A percentile compares a stretch with the other conserved stretches of the same genome.
phyloP scores from a whole-genome alignment of 352 stramenopile genomes.

The Phytophthora sansomeana region DNA sequence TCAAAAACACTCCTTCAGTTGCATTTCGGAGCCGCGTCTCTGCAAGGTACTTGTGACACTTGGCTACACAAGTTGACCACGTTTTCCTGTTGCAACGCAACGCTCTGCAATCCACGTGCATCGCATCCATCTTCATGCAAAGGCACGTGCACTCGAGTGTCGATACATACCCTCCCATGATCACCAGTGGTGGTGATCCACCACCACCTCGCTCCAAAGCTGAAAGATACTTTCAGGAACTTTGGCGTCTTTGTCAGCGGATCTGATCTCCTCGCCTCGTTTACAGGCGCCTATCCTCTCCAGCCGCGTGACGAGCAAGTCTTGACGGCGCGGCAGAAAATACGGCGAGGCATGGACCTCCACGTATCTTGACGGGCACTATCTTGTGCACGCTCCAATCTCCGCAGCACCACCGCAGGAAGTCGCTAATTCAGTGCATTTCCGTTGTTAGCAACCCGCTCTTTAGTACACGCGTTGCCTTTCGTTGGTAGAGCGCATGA shows the following conservation, averaged over 20 bases:
- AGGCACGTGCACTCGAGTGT: not conserved
- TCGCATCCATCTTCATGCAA: slow-evolving; percentile 1
- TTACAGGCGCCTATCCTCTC: slow-evolving; percentile 28
- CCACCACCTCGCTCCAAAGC: not conserved
- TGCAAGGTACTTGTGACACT: slow-evolving; percentile 37
- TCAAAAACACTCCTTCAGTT: not conserved
- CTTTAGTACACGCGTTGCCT: too few relatives aligned
- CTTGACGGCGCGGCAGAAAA: slow-evolving; percentile 16
- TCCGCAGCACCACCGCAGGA: slow-evolving; percentile 16
- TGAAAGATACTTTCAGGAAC: slow-evolving; percentile 20
- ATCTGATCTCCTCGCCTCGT: slow-evolving; percentile 26
- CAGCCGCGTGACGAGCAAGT: slow-evolving; percentile 12
- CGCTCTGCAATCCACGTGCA: not conserved
- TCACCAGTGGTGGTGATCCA: too few relatives aligned
- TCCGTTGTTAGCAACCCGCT: too few relatives aligned
- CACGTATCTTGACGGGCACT: slow-evolving; percentile 24
- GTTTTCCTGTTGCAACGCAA: slow-evolving; percentile 9
- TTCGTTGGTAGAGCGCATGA: too few relatives aligned
- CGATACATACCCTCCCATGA: not conserved
- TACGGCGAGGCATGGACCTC: slow-evolving; percentile 29
- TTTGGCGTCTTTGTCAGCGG: slow-evolving; percentile 10
- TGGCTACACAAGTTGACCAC: slow-evolving; percentile 40
- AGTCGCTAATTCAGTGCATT: too few relatives aligned
- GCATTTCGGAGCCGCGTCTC: slow-evolving; percentile 18
- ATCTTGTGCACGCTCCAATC: slow-evolving; percentile 23